Evolutionary conservation across 371 early-diverging fungal species (phyloP).

Genomic region (Lichtheimia ornata): DNA sequence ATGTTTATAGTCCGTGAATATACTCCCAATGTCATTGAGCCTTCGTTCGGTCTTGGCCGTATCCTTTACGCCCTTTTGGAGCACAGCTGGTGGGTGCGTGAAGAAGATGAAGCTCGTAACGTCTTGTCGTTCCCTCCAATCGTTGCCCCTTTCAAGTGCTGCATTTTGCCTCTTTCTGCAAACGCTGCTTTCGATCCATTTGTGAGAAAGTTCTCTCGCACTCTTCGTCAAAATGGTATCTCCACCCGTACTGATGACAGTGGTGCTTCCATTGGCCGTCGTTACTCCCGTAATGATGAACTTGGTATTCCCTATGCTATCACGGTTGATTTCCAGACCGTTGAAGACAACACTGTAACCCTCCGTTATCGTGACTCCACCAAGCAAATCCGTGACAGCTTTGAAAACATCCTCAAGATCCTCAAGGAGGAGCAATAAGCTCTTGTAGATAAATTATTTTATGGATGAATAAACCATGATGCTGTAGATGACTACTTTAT

Average conservation of each 20-base stretch:
- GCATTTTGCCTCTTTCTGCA: constrained; percentile 89
- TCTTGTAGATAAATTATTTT: constrained; percentile 1
- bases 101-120: constrained; percentile 87
- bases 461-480: neutral
- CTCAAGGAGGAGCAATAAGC: constrained; percentile 46
- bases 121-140: constrained; percentile 90
- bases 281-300: constrained; percentile 99
- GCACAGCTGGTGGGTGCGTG: constrained; percentile 94
- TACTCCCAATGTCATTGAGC: constrained; percentile 99
- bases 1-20: constrained; percentile 84
- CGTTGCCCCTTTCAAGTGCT: constrained; percentile 95
- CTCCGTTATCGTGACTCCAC: constrained; percentile 98
- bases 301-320: constrained; percentile 98
- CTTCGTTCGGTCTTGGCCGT: constrained; percentile 99
- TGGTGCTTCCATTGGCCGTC: constrained; percentile 93
- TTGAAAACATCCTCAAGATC: constrained; percentile 70
- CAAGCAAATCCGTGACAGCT: constrained; percentile 90
- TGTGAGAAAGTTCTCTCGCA: constrained; percentile 60
- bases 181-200: constrained; percentile 76
- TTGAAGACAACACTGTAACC: constrained; percentile 92
- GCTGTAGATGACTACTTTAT: too few relatives aligned
- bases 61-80: constrained; percentile 98
- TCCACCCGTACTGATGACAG: constrained; percentile 89
- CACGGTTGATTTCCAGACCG: constrained; percentile 98
- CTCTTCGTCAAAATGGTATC: constrained; percentile 45